Percentiles rank a stretch among this genome's conserved stretches.
These are phyloP conservation scores for Calonectria ilicicola DNA, from an alignment of 2,329 filamentous ascomycete genomes.

Conservation along the genomic window DNA sequence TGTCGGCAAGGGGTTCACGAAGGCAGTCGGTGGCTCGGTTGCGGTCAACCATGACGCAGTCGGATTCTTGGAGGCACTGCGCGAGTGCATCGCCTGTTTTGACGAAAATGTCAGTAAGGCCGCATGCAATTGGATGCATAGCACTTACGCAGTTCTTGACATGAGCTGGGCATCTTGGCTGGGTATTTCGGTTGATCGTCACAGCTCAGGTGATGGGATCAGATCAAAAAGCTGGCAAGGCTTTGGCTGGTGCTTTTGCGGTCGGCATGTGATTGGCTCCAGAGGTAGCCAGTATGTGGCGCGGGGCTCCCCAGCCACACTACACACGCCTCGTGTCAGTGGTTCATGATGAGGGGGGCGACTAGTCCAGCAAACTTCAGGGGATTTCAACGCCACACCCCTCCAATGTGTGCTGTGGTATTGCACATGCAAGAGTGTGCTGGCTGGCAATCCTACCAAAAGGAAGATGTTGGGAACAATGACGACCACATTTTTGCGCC, in stretches of 20 bases:
- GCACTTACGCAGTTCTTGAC: constrained; percentile 91
- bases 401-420: not conserved
- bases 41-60: constrained; percentile 94
- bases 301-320: constrained; percentile 14
- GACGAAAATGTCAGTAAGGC: constrained; percentile 5
- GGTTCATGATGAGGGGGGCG: not conserved
- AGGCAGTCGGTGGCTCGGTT: constrained; percentile 91
- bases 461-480: constrained; percentile 13
- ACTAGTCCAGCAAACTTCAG: not conserved
- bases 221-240: constrained; percentile 34
- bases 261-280: constrained; percentile 42
- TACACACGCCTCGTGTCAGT: not conserved
- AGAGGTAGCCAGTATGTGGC: constrained; percentile 13
- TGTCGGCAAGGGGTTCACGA: constrained; percentile 82
- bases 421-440: constrained; percentile 11
- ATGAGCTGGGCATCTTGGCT: constrained; percentile 87
- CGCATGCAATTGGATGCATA: not conserved
- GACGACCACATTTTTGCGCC: not conserved
- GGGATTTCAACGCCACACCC: not conserved
- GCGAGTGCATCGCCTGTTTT: constrained; percentile 86
- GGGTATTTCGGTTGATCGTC: constrained; percentile 28
- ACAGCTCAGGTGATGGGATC: constrained; percentile 33
- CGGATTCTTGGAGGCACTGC: constrained; percentile 93
- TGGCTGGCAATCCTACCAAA: not conserved
- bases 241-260: constrained; percentile 38